Evolutionary conservation across 1,139 yeast genomes (phyloP).

Genomic region (Starmera stellimalicola): DNA sequence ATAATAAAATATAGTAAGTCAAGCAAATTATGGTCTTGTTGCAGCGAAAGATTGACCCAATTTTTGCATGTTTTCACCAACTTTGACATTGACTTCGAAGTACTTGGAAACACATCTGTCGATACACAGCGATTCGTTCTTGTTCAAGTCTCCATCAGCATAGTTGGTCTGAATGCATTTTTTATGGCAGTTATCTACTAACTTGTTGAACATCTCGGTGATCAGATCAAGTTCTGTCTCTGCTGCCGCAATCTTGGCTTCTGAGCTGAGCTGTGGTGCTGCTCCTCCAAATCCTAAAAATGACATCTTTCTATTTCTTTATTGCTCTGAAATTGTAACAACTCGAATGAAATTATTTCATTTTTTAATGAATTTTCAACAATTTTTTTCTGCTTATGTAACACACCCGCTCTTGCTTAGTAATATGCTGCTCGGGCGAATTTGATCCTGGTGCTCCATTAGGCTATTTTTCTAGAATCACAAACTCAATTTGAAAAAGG

Average conservation of each 20-base stretch:
- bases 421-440: too few species aligned
- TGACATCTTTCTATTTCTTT: too few species aligned
- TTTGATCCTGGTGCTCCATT: too few species aligned
- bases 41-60: slow-evolving; percentile 42
- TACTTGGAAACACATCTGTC: slow-evolving; percentile 98
- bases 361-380: too few species aligned
- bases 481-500: too few species aligned
- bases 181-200: slow-evolving; percentile 74
- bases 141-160: slow-evolving; percentile 68
- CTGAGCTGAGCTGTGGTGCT: slow-evolving; percentile 62
- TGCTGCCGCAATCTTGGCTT: slow-evolving; percentile 77
- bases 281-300: slow-evolving; percentile 80
- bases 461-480: too few species aligned
- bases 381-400: too few species aligned
- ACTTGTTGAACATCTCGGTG: slow-evolving; percentile 91
- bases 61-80: slow-evolving; percentile 84
- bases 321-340: too few species aligned
- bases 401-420: too few species aligned
- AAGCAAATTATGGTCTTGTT: slow-evolving; percentile 15
- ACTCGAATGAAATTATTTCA: too few species aligned
- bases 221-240: slow-evolving; percentile 90
- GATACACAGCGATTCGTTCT: slow-evolving; percentile 82
- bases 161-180: slow-evolving; percentile 71
- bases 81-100: slow-evolving; percentile 92
- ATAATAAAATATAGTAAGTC: not conserved